Evolutionary conservation across 83 land plant species (phyloP).

Genomic region (Thuja plicata): DNA sequence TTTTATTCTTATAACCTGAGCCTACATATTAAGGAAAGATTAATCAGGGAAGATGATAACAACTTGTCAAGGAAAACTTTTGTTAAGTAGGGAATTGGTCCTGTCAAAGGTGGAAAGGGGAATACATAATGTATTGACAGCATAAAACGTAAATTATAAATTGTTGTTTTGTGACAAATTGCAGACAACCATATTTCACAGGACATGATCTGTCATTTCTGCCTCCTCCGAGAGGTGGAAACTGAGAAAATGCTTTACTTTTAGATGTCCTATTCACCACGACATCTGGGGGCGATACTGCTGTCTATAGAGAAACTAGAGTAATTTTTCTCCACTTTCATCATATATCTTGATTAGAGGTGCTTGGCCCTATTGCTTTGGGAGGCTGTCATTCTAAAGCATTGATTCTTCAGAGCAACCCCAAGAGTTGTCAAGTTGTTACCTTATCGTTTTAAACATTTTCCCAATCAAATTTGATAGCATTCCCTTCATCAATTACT

Average conservation of each 20-base stretch:
- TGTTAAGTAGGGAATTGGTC: not conserved
- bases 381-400: no score
- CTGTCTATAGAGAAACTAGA: no score
- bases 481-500: no score
- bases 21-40: not conserved
- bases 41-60: not conserved
- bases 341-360: no score
- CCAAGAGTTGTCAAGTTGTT: no score
- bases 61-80: not conserved
- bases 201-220: no score
- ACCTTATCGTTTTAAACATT: no score
- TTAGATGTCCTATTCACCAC: not conserved
- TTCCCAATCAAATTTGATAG: no score
- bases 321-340: no score
- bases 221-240: not conserved
- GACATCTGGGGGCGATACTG: not conserved
- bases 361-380: no score
- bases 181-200: not conserved
- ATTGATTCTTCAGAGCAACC: no score
- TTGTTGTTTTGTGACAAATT: not conserved
- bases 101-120: not conserved
- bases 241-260: no score
- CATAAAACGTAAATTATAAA: not conserved
- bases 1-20: not conserved
- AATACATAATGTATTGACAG: not conserved